Evolutionary conservation across 495 filamentous ascomycete genomes (phyloP).

Genomic region (Penicillium soppii): DNA sequence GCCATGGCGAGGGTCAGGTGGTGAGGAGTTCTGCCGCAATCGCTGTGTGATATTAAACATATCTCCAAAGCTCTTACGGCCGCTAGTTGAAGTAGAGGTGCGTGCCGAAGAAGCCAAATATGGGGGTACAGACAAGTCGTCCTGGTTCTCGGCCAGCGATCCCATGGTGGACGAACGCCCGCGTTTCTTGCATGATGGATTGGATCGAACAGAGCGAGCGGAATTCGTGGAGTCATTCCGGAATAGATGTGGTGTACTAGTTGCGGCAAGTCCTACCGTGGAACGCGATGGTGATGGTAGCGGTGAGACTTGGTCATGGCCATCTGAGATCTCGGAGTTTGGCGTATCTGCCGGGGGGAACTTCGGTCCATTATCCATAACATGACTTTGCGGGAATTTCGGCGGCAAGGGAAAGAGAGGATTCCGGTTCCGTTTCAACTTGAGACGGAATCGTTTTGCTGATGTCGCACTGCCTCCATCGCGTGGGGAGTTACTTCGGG

Average conservation of each 20-base stretch:
- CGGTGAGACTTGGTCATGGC: constrained; percentile 46
- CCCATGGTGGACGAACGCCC: constrained; percentile 89
- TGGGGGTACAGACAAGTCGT: constrained; percentile 57
- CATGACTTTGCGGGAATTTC: constrained; percentile 44
- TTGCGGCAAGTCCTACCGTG: constrained; percentile 43
- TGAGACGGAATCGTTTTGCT: constrained; percentile 76
- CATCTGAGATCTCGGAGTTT: constrained; percentile 27
- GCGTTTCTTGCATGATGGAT: constrained; percentile 60
- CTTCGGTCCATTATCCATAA: constrained; percentile 24
- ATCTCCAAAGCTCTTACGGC: constrained; percentile 86
- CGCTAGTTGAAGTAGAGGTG: constrained; percentile 78
- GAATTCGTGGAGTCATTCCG: constrained; percentile 67
- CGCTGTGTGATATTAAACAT: constrained; percentile 73
- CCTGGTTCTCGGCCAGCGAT: constrained; percentile 59
- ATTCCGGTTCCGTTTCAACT: constrained; percentile 76
- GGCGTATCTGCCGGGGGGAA: constrained; percentile 22
- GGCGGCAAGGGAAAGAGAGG: constrained; percentile 87
- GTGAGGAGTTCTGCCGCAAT: constrained; percentile 75
- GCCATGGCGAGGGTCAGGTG: constrained; percentile 59
- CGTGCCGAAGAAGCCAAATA: constrained; percentile 59
- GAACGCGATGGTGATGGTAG: constrained; percentile 57
- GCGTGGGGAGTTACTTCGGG: constrained; percentile 26
- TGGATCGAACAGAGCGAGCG: constrained; percentile 67
- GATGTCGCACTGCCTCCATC: constrained; percentile 45
- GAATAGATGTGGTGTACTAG: constrained; percentile 40